These are phyloP conservation scores for Letharia columbiana DNA, from an alignment of 495 filamentous ascomycete genomes.

Conservation along the genomic window DNA sequence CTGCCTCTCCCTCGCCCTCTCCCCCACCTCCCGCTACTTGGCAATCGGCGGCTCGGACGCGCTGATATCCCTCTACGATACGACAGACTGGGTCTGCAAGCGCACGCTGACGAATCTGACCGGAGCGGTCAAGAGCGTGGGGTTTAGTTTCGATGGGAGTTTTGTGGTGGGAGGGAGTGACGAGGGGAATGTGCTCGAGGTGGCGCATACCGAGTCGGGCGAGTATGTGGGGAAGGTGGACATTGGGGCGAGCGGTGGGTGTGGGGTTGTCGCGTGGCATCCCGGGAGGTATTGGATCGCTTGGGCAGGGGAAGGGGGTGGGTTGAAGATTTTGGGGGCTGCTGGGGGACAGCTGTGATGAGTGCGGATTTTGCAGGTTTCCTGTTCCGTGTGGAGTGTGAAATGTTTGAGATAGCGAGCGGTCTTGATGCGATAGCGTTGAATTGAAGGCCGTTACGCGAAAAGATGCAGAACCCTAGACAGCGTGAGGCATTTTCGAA, in stretches of 20 bases:
- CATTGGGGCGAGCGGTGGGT: conserved; percentile 43
- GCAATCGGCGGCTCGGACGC: conserved; percentile 87
- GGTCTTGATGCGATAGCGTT: background rate
- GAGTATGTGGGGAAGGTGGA: conserved; percentile 76
- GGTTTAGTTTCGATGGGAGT: conserved; percentile 85
- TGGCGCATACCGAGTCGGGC: conserved; percentile 74
- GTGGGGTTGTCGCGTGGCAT: conserved; percentile 70
- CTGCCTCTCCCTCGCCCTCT: conserved; percentile 60
- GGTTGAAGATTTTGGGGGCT: conserved; percentile 73
- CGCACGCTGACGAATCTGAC: conserved; percentile 67
- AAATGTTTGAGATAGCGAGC: background rate
- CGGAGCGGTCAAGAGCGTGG: conserved; percentile 75
- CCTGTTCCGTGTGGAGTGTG: background rate
- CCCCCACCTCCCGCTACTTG: conserved; percentile 69
- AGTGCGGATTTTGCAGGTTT: background rate
- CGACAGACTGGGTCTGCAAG: conserved; percentile 80
- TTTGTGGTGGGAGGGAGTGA: conserved; percentile 81
- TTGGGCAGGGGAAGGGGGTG: conserved; percentile 73
- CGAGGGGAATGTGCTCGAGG: conserved; percentile 46
- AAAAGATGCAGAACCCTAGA: background rate
- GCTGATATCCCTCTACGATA: conserved; percentile 85
- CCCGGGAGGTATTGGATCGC: conserved; percentile 82
- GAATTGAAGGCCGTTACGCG: background rate
- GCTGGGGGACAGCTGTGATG: conserved; percentile 36
- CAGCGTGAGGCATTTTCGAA: background rate